phyloP scores from a whole-genome alignment of 2,329 filamentous ascomycete species.

The Trichoderma breve region DNA sequence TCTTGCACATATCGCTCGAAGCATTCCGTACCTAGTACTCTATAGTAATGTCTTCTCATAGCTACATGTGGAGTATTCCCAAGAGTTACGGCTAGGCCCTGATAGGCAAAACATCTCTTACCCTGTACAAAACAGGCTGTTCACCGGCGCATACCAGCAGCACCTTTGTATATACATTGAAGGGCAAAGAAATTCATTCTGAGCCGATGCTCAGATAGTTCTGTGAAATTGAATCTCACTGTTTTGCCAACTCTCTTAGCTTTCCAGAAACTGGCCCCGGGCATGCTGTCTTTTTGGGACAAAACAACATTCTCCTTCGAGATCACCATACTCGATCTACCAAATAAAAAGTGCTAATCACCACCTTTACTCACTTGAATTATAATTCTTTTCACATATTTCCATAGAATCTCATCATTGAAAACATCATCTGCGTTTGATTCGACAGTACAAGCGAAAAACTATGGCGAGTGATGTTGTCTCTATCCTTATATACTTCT shows the following conservation, averaged over 20 bases:
- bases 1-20: background rate
- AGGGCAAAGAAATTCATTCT: background rate
- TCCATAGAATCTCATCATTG: background rate
- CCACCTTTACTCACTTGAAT: background rate
- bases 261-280: background rate
- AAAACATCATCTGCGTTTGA: background rate
- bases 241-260: background rate
- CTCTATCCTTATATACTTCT: background rate
- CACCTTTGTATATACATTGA: background rate
- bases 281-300: background rate
- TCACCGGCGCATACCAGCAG: background rate
- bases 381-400: background rate
- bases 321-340: background rate
- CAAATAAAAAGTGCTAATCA: background rate
- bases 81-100: background rate
- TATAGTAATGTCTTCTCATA: background rate
- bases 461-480: fast-evolving
- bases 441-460: background rate
- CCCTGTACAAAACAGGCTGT: background rate
- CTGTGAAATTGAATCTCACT: background rate
- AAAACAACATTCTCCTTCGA: background rate
- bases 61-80: background rate
- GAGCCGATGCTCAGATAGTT: background rate
- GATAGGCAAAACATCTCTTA: background rate
- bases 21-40: background rate